Percentiles rank a stretch among this genome's conserved stretches.
Evolutionary conservation across 441 rosid species (phyloP).

Genomic region (Dalechampia spathulata): DNA sequence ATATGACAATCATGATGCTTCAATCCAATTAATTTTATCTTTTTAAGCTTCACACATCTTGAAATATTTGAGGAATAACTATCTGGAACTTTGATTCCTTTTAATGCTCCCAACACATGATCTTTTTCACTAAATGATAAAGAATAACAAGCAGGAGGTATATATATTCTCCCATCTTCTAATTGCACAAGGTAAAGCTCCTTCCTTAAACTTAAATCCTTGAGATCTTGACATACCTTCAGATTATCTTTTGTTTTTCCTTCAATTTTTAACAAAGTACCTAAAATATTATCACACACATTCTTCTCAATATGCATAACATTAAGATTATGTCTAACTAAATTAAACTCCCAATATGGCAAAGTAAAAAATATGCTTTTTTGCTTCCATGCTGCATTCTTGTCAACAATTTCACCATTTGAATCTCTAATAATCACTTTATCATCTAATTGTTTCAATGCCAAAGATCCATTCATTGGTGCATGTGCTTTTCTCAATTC

Average conservation of each 20-base stretch:
- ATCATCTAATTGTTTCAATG: not conserved
- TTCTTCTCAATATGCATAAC: not conserved
- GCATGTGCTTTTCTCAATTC: not conserved
- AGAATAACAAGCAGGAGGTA: not conserved
- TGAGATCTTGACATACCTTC: not conserved
- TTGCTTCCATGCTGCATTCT: not conserved
- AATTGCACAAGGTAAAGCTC: not conserved
- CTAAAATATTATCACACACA: not conserved
- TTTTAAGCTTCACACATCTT: not conserved
- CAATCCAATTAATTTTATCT: not conserved
- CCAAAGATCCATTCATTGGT: not conserved
- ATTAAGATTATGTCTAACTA: not conserved
- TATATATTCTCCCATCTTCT: not conserved
- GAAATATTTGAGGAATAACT: not conserved
- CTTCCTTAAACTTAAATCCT: not conserved
- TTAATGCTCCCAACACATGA: not conserved
- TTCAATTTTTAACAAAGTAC: not conserved
- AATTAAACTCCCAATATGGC: not conserved
- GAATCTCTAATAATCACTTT: not conserved
- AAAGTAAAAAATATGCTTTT: not conserved
- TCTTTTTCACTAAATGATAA: not conserved
- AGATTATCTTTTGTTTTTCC: not conserved
- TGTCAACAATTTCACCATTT: not conserved
- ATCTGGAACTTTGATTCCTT: not conserved
- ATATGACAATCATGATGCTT: not conserved